These are phyloP conservation scores for Cryptosporidium canis DNA, from an alignment of 169 alveolate genomes.

Conservation along the genomic window DNA sequence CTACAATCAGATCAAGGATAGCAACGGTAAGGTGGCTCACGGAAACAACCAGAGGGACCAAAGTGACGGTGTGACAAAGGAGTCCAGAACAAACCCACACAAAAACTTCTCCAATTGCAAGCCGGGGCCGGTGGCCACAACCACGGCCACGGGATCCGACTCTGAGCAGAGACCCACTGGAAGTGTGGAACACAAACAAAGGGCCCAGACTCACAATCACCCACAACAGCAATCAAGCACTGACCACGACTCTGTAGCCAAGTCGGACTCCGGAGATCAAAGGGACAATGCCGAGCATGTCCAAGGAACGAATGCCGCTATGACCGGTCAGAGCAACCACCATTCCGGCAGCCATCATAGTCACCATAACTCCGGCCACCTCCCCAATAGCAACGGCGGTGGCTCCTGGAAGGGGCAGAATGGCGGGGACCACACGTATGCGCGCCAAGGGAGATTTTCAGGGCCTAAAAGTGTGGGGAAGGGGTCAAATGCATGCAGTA, in stretches of 20 bases:
- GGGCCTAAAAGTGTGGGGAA: not conserved
- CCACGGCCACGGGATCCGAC: not conserved
- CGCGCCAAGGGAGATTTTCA: constrained; percentile 6
- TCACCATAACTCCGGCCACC: not conserved
- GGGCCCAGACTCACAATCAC: not conserved
- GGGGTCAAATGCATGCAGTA: not conserved
- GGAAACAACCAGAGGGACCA: not conserved
- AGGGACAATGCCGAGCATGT: not conserved
- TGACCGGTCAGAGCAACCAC: not conserved
- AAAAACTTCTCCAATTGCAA: not conserved
- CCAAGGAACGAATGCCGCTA: not conserved
- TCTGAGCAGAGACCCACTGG: not conserved
- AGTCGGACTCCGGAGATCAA: not conserved
- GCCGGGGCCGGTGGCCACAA: not conserved
- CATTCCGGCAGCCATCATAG: not conserved
- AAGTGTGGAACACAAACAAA: not conserved
- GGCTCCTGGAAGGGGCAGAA: not conserved
- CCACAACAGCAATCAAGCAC: not conserved
- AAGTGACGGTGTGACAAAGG: not conserved
- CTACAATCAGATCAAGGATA: not conserved
- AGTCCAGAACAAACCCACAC: not conserved
- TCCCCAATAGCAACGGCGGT: not conserved
- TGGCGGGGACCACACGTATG: not conserved
- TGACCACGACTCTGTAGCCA: not conserved
- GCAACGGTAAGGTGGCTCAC: not conserved